Evolutionary conservation across 2,329 filamentous ascomycete genomes (phyloP).

Genomic region (Celoporthe dispersa): DNA sequence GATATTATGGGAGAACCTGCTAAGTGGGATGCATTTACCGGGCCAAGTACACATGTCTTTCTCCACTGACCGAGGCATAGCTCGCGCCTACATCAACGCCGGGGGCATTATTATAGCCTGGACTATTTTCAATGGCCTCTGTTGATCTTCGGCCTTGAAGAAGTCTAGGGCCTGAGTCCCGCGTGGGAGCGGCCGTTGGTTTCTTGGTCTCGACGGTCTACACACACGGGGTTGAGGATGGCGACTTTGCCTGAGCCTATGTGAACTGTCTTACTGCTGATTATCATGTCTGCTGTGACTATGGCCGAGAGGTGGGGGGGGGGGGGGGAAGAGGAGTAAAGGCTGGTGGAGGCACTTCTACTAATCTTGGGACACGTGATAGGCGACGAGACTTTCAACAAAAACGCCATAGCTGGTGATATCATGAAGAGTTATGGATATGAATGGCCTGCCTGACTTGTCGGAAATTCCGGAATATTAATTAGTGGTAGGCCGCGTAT

Average conservation of each 20-base stretch:
- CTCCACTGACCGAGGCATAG: background rate
- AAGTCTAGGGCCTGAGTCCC: background rate
- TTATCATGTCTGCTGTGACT: background rate
- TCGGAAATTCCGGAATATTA: too few relatives aligned
- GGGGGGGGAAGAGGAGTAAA: too few relatives aligned
- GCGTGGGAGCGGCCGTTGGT: background rate
- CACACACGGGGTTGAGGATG: background rate
- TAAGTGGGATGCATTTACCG: background rate
- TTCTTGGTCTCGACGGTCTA: background rate
- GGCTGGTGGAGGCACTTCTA: too few relatives aligned
- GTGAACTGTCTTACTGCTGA: background rate
- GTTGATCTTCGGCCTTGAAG: background rate
- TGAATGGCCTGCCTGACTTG: too few relatives aligned
- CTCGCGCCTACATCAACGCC: background rate
- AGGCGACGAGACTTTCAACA: too few relatives aligned
- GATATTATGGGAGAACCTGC: rapidly evolving
- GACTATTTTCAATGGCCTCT: background rate
- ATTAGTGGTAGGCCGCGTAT: too few relatives aligned
- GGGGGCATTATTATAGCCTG: background rate
- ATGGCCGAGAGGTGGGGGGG: too few relatives aligned
- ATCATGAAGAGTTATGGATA: too few relatives aligned
- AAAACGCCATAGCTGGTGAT: too few relatives aligned
- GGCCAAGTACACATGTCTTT: background rate
- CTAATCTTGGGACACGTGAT: too few relatives aligned
- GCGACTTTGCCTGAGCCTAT: background rate